These are phyloP conservation scores for Quercus engelmannii DNA, from an alignment of 306 rosid genomes.

Conservation along the genomic window DNA sequence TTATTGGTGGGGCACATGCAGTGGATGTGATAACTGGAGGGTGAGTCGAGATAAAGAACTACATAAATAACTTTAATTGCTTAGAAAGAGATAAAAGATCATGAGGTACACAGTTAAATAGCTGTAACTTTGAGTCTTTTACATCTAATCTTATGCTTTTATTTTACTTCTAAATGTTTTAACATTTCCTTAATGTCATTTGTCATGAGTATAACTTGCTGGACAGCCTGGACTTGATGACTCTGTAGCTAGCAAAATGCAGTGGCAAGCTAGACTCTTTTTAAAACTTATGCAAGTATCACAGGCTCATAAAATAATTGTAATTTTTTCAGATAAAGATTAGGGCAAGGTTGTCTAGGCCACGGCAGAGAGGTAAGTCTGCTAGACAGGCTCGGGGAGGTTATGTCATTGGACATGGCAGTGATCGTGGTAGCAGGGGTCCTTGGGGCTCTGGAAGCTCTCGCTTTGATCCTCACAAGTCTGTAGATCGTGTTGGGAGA, in stretches of 20 bases:
- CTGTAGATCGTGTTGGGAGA: background rate
- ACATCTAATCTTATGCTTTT: background rate
- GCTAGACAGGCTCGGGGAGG: slow-evolving; percentile 13
- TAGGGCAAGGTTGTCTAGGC: slow-evolving; percentile 2
- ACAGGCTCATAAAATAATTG: background rate
- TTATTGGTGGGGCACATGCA: background rate
- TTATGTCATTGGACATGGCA: background rate
- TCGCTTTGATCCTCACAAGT: background rate
- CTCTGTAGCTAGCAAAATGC: background rate
- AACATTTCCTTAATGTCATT: background rate
- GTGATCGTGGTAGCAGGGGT: background rate
- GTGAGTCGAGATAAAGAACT: background rate
- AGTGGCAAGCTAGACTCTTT: background rate
- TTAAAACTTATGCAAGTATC: background rate
- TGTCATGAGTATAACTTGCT: background rate
- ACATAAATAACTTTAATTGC: background rate
- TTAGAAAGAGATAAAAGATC: background rate
- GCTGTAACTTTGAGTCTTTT: background rate
- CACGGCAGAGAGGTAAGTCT: slow-evolving; percentile 6
- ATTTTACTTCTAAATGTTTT: background rate
- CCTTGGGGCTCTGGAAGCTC: background rate
- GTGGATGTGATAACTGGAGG: background rate
- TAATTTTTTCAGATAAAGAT: background rate
- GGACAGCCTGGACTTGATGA: background rate
- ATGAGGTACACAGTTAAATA: background rate